Base-by-base conservation (phyloP, 2,329 filamentous ascomycete genomes). In the Sordariomycetes sp. region DNA sequence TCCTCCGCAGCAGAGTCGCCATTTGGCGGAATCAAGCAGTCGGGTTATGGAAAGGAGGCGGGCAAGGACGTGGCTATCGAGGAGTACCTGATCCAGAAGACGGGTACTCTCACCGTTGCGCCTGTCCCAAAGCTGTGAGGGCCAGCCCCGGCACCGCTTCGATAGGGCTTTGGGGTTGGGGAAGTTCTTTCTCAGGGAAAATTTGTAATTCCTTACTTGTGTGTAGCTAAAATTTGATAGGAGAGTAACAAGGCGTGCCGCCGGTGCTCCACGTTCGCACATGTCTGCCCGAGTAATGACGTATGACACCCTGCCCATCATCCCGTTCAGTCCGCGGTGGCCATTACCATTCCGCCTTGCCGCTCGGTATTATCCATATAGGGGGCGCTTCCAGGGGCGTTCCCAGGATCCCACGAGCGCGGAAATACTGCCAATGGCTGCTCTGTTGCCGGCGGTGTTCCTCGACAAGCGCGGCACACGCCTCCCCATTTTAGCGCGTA, bases 1-100 rank as follows among this genome's bases (percentile, higher is more conserved):
- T 69, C 69, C 59, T 69, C 65, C 52, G 69, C 74, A 0, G 70
- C 74, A 0, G 75, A 78, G 60, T 66, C 72, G 3, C 76, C 76
- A 0, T 79, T 78, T 62, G 76, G 75, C 5, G 76, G 74, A 0
- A 77, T 78, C 63, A 78, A 79, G 61, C 71, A 76, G 55, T 76
- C 72, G 18, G 76, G 76, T 0, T 72, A 70, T 12, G 76, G 76
- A 7, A 78, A 77, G 60, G 75, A 79, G 61, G 73, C 71, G 0
- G 75, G 76, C 48, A 77, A 77, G 61, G 75, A 77, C 22, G 76
- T 54, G 28, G 63, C 62, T 1, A 28, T 63, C 5, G 59, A 58
- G 2, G 63, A 64, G 59, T 62, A 60, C 40, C 59, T 59, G 18
- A 53, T 58, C 32, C 57, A 53, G 22, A 62, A 67, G 34, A 34